Evolutionary conservation across 2,329 filamentous ascomycete species (phyloP).

Genomic region (Penicillium sp.): DNA sequence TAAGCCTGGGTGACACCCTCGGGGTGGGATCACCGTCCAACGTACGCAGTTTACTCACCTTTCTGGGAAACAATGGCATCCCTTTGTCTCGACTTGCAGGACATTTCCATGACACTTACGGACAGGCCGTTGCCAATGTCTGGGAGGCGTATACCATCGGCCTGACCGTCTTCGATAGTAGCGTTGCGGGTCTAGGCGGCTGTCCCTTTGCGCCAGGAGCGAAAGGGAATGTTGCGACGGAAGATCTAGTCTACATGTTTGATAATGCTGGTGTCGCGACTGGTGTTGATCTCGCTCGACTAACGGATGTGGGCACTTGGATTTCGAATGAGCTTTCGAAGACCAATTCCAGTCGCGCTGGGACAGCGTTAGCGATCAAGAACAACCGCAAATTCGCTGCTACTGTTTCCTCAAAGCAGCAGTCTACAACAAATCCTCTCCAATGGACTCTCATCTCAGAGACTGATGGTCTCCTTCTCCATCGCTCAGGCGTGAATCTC

Average conservation of each 20-base stretch:
- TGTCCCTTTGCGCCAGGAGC: constrained; percentile 86
- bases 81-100: constrained; percentile 73
- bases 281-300: constrained; percentile 66
- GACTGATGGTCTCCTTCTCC: constrained; percentile 31
- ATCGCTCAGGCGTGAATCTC: constrained; percentile 35
- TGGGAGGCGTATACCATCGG: constrained; percentile 77
- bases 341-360: constrained; percentile 27
- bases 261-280: constrained; percentile 68
- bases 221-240: constrained; percentile 83
- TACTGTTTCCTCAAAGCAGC: background rate
- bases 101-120: constrained; percentile 90
- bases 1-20: constrained; percentile 86
- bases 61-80: constrained; percentile 56
- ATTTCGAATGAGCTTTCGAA: constrained; percentile 57
- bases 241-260: constrained; percentile 77
- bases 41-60: constrained; percentile 36
- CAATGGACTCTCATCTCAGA: constrained; percentile 24
- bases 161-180: constrained; percentile 77
- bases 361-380: constrained; percentile 24
- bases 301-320: constrained; percentile 73
- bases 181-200: constrained; percentile 78
- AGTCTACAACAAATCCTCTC: background rate
- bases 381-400: background rate
- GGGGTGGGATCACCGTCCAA: constrained; percentile 73
- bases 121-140: constrained; percentile 81